These are phyloP conservation scores for Tetrahymena elliotti DNA, from an alignment of 73 alveolate genomes.

Conservation along the genomic window DNA sequence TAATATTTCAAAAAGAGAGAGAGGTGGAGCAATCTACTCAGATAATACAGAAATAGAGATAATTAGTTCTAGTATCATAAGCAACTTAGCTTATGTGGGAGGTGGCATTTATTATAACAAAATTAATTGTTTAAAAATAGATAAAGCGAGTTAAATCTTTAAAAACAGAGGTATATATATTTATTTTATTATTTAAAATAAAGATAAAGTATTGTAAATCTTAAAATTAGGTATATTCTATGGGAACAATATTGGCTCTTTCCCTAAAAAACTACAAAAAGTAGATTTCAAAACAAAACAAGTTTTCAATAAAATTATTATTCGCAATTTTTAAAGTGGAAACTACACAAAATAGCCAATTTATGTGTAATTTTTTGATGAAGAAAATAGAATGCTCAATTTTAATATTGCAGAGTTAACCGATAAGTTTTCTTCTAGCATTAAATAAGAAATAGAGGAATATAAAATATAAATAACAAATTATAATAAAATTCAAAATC, in stretches of 20 bases:
- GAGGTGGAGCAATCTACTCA: background rate
- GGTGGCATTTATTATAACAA: background rate
- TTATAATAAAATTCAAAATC: background rate
- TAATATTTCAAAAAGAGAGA: background rate
- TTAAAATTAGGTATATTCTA: background rate
- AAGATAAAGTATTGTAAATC: too few relatives aligned
- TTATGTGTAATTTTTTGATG: background rate
- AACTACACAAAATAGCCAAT: background rate
- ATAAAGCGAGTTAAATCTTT: background rate
- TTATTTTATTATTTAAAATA: too few relatives aligned
- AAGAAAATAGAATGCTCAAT: background rate
- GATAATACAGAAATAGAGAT: background rate
- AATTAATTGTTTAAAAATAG: background rate
- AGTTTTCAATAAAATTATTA: background rate
- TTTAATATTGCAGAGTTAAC: background rate
- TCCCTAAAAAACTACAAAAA: background rate
- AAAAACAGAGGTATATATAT: background rate
- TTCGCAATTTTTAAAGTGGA: background rate
- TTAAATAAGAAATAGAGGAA: background rate
- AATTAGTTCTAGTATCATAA: background rate
- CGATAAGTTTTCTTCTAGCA: background rate
- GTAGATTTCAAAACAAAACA: background rate
- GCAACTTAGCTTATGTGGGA: background rate
- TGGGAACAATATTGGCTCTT: background rate
- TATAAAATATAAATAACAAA: background rate